These are phyloP conservation scores for Porpolomopsis calyptriformis DNA, from an alignment of 768 basidiomycete species.

Conservation along the genomic window DNA sequence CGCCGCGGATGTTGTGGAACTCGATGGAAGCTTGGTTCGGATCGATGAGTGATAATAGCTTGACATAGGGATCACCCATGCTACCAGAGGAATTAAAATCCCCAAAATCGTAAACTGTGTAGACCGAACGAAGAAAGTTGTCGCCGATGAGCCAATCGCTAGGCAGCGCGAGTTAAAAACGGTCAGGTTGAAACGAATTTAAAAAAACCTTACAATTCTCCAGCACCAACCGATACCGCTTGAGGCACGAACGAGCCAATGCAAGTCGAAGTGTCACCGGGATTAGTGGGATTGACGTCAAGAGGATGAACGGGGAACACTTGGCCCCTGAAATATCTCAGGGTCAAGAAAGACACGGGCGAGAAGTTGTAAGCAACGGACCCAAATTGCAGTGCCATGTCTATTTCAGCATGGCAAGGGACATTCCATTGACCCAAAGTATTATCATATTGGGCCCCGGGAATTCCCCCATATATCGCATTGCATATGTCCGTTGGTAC, in stretches of 20 bases:
- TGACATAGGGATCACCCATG: slow-evolving; percentile 72
- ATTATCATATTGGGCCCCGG: slow-evolving; percentile 52
- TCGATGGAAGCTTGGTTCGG: slow-evolving; percentile 60
- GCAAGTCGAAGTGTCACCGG: slow-evolving; percentile 40
- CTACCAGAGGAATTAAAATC: slow-evolving; percentile 55
- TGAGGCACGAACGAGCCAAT: slow-evolving; percentile 70
- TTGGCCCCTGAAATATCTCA: slow-evolving; percentile 29
- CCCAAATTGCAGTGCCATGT: slow-evolving; percentile 73
- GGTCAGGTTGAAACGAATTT: neutral
- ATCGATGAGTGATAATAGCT: slow-evolving; percentile 58
- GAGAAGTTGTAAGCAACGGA: slow-evolving; percentile 24
- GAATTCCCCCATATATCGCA: slow-evolving; percentile 56
- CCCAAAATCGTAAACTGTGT: slow-evolving; percentile 78
- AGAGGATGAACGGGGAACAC: slow-evolving; percentile 73
- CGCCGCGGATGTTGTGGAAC: slow-evolving; percentile 61
- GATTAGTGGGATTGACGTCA: slow-evolving; percentile 48
- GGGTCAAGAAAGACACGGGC: neutral
- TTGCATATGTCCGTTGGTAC: slow-evolving; percentile 52
- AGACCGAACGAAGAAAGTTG: slow-evolving; percentile 73
- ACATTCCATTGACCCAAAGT: slow-evolving; percentile 53
- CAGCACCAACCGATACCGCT: slow-evolving; percentile 42
- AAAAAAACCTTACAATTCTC: slow-evolving; percentile 48
- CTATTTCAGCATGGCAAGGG: slow-evolving; percentile 65
- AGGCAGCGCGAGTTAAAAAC: slow-evolving; percentile 6
- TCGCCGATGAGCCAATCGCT: slow-evolving; percentile 82